These are phyloP conservation scores for Corchorus capsularis DNA, from an alignment of 345 rosid species.

Conservation along the genomic window DNA sequence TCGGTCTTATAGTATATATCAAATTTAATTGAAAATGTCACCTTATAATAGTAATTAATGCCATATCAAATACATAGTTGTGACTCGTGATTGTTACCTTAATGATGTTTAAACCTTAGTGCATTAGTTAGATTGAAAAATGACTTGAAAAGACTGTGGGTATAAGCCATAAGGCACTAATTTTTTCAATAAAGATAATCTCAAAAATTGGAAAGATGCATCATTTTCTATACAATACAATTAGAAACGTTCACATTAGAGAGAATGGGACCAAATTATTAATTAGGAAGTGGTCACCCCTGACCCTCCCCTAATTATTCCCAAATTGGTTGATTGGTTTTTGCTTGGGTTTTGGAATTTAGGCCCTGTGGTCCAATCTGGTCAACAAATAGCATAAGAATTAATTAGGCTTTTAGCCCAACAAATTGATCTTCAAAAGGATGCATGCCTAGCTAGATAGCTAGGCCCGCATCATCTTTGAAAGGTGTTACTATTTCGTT, in stretches of 20 bases:
- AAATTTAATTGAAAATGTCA: no score
- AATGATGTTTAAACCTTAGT: no score
- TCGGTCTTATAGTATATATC: no score
- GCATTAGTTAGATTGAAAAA: no score
- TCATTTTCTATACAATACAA: background rate
- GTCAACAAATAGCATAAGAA: background rate
- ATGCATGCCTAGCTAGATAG: no score
- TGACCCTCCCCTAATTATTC: background rate
- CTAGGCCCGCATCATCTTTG: background rate
- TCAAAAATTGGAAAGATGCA: no score
- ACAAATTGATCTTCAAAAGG: background rate
- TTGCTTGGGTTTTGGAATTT: background rate
- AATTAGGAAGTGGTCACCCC: constrained; percentile 12
- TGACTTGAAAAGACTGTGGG: no score
- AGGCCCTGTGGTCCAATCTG: background rate
- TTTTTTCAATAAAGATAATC: no score
- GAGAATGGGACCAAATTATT: background rate
- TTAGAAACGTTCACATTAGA: background rate
- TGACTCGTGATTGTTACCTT: no score
- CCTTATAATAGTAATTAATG: no score
- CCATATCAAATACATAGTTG: no score
- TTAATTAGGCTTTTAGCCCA: constrained; percentile 6
- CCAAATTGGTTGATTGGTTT: constrained; percentile 2
- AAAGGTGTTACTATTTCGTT: background rate
- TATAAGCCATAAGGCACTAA: no score